Conservation (phyloP, 352 stramenopile genomes). For the Pythium chondricola region DNA sequence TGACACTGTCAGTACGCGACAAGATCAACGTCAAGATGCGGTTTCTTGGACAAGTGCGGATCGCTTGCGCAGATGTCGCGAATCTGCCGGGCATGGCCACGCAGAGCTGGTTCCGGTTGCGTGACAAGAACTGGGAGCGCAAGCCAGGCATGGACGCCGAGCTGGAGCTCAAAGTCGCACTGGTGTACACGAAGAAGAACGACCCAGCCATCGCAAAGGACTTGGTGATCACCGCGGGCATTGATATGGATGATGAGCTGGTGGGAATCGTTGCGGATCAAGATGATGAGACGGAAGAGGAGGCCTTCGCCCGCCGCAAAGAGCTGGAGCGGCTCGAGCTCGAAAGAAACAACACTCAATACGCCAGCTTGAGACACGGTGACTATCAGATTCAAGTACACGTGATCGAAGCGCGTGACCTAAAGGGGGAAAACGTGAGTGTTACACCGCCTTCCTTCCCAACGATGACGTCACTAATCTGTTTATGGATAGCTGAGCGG, state of each 20-base stretch:
- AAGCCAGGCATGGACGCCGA: slow-evolving; percentile 22
- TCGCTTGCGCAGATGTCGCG: slow-evolving; percentile 50
- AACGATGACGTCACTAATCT: too few species aligned
- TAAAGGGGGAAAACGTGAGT: slow-evolving; percentile 84
- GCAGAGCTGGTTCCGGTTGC: slow-evolving; percentile 51
- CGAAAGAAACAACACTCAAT: slow-evolving; percentile 39
- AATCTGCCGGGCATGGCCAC: slow-evolving; percentile 48
- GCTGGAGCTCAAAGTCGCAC: slow-evolving; percentile 61
- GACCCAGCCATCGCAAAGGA: slow-evolving; percentile 30
- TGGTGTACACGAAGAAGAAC: slow-evolving; percentile 62
- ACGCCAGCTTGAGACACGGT: slow-evolving; percentile 51
- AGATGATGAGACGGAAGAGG: slow-evolving; percentile 74
- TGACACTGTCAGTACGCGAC: slow-evolving; percentile 63
- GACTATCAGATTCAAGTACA: slow-evolving; percentile 85
- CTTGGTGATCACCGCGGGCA: background rate
- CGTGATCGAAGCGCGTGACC: slow-evolving; percentile 80
- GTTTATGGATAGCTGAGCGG: slow-evolving; percentile 51
- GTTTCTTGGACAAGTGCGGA: slow-evolving; percentile 52
- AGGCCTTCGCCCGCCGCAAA: slow-evolving; percentile 26
- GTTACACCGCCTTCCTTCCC: too few species aligned
- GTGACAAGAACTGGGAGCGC: slow-evolving; percentile 39
- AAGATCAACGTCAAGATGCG: slow-evolving; percentile 71
- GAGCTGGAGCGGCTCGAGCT: slow-evolving; percentile 47
- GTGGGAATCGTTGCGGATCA: slow-evolving; percentile 45
- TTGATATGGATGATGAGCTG: slow-evolving; percentile 16